Evolutionary conservation across 2,329 filamentous ascomycete genomes (phyloP).

Genomic region (Pseudogymnoascus sp.): DNA sequence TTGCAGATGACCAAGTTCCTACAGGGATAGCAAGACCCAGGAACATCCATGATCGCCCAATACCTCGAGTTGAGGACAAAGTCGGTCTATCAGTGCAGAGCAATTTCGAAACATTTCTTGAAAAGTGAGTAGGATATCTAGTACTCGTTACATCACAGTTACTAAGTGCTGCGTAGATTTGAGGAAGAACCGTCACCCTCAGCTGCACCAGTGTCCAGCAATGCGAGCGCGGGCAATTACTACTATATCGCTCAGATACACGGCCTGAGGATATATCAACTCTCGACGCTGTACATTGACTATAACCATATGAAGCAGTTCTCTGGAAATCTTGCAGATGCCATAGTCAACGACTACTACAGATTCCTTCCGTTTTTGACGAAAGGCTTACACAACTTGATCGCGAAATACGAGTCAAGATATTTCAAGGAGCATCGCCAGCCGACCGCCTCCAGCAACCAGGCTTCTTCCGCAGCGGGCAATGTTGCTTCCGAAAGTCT

Average conservation of each 20-base stretch:
- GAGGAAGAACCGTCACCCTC: conserved; percentile 59
- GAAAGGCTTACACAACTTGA: conserved; percentile 80
- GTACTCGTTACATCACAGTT: background rate
- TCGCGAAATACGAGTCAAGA: conserved; percentile 85
- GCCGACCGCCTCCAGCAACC: conserved; percentile 63
- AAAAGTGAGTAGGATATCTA: conserved; percentile 45
- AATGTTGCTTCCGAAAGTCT: conserved; percentile 53
- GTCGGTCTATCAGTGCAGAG: conserved; percentile 67
- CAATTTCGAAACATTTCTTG: conserved; percentile 72
- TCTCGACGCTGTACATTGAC: conserved; percentile 84
- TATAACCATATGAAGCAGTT: conserved; percentile 73
- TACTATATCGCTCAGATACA: conserved; percentile 79
- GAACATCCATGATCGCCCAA: conserved; percentile 36
- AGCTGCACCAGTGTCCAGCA: conserved; percentile 54
- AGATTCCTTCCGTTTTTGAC: conserved; percentile 89
- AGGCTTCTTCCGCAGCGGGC: conserved; percentile 59
- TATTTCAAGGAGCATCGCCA: conserved; percentile 93
- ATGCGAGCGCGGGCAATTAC: conserved; percentile 63
- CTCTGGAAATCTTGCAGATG: conserved; percentile 73
- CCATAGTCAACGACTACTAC: conserved; percentile 86
- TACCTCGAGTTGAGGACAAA: conserved; percentile 67
- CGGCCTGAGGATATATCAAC: conserved; percentile 60
- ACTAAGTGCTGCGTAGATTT: conserved; percentile 38
- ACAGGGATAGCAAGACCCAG: conserved; percentile 40
- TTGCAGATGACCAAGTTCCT: conserved; percentile 56